Evolutionary conservation across 805 yeast species (phyloP), one percentile per base, ranked within the genome.

Genomic region (Pichia cephalocereana): DNA sequence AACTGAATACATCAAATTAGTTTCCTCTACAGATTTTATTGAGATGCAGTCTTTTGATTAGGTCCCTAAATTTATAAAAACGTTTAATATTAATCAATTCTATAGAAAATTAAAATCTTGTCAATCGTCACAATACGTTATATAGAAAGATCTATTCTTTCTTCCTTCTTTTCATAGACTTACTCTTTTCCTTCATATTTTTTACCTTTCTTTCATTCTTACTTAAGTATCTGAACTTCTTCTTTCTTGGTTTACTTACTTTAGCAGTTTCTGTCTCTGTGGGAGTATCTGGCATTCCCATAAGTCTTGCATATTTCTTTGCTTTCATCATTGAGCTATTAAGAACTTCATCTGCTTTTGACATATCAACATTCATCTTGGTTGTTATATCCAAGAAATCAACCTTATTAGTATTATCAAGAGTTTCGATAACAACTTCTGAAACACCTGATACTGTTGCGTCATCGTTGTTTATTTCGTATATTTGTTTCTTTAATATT

Each of bases 141-240:
- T 30, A 8, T 30, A 8, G 8, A 30, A 3, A 34, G 6, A 23
- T 23, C 18, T 41, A 38, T 41, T 66, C 67, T 46, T 63, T 57
- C 44, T 63, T 52, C 43, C 52, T 55, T 34, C 49, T 56, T 26
- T 58, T 60, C 18, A 39, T 38, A 17, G 65, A 52, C 32, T 67
- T 48, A 9, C 53, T 53, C 69, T 65, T 76, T 68, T 68, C 76
- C 65, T 69, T 77, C 31, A 56, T 40, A 31, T 55, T 75, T 50
- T 79, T 78, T 19, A 64, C 66, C 57, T 69, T 80, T 66, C 98
- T 77, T 67, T 89, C 96, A 28, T 72, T 68, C 64, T 88, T 87
- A 44, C 93, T 78, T 64, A 90, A 73, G 58, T 90, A 91, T 67
- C 96, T 79, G 61, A 89, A 89, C 74, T 90, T 90, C 74, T 80